Evolutionary conservation across 2,329 filamentous ascomycete genomes (phyloP).

Genomic region (Cladophialophora yegresii): DNA sequence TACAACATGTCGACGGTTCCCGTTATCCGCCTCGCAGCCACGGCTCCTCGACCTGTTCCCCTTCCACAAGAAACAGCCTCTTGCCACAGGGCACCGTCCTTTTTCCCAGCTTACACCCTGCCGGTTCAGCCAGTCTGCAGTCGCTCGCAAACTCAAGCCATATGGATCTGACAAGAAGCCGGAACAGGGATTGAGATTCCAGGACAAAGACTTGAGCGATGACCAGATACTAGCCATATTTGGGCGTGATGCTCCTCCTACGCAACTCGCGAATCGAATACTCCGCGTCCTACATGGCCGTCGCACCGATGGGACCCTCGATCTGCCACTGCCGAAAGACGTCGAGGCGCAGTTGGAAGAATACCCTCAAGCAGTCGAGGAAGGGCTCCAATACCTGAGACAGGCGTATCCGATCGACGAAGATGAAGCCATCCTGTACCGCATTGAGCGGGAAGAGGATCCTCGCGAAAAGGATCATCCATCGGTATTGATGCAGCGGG

Average conservation of each 20-base stretch:
- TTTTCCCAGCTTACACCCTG: constrained; percentile 18
- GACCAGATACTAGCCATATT: constrained; percentile 30
- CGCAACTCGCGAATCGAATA: constrained; percentile 31
- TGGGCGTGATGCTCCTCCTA: constrained; percentile 22
- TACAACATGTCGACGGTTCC: constrained; percentile 15
- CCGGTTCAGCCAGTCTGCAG: constrained; percentile 18
- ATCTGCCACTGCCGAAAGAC: constrained; percentile 47
- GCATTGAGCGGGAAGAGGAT: constrained; percentile 42
- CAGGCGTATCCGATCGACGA: constrained; percentile 49
- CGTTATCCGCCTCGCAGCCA: constrained; percentile 6
- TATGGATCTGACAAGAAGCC: constrained; percentile 28
- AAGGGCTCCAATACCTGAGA: constrained; percentile 47
- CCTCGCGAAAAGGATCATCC: constrained; percentile 31
- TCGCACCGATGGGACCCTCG: constrained; percentile 49
- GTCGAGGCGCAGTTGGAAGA: constrained; percentile 39
- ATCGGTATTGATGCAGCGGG: constrained; percentile 38
- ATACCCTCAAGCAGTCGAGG: constrained; percentile 40
- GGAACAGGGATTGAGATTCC: constrained; percentile 35
- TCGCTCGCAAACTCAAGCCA: constrained; percentile 23
- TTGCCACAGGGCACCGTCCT: constrained; percentile 10
- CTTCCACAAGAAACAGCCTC: neutral
- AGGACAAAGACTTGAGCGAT: constrained; percentile 23
- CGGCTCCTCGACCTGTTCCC: constrained; percentile 3
- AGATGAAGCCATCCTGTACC: constrained; percentile 51
- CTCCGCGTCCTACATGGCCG: constrained; percentile 48